Evolutionary conservation across 1,284 basidiomycete species (phyloP).

Genomic region (Laetiporus sulphureus): DNA sequence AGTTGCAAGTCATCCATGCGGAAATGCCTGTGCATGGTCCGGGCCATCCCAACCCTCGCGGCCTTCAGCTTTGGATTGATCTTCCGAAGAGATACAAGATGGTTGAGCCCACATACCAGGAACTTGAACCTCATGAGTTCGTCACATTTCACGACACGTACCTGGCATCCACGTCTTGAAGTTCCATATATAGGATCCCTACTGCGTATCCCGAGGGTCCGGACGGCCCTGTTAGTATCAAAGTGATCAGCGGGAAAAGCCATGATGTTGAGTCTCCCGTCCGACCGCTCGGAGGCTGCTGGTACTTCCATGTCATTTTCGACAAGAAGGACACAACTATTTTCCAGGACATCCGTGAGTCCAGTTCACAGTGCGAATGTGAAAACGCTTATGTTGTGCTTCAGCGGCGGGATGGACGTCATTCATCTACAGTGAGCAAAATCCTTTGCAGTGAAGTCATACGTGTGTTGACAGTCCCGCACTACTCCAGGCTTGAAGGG

Average conservation of each 20-base stretch:
- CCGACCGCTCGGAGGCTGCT: constrained; percentile 85
- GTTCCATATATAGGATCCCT: constrained; percentile 55
- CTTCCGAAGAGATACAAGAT: constrained; percentile 86
- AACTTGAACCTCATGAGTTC: constrained; percentile 58
- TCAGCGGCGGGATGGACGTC: constrained; percentile 74
- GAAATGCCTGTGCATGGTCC: constrained; percentile 84
- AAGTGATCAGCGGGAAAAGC: constrained; percentile 86
- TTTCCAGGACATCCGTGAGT: constrained; percentile 82
- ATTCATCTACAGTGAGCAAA: constrained; percentile 68
- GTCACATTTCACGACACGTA: constrained; percentile 13
- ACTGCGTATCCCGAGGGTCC: constrained; percentile 65
- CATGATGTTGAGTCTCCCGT: constrained; percentile 86
- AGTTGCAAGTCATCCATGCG: constrained; percentile 65
- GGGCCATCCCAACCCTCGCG: constrained; percentile 64
- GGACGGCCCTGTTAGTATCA: constrained; percentile 68
- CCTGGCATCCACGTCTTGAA: not conserved
- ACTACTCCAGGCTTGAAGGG: constrained; percentile 69
- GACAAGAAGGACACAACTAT: constrained; percentile 55
- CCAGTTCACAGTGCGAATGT: not conserved
- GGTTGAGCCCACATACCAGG: constrained; percentile 76
- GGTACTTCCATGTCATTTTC: constrained; percentile 85
- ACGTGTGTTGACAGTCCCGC: not conserved
- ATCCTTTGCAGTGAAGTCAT: not conserved
- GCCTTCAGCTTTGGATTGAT: constrained; percentile 93
- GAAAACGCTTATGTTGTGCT: not conserved